Evolutionary conservation across 306 rosid species (phyloP).

Genomic region (Lathyrus aphaca): DNA sequence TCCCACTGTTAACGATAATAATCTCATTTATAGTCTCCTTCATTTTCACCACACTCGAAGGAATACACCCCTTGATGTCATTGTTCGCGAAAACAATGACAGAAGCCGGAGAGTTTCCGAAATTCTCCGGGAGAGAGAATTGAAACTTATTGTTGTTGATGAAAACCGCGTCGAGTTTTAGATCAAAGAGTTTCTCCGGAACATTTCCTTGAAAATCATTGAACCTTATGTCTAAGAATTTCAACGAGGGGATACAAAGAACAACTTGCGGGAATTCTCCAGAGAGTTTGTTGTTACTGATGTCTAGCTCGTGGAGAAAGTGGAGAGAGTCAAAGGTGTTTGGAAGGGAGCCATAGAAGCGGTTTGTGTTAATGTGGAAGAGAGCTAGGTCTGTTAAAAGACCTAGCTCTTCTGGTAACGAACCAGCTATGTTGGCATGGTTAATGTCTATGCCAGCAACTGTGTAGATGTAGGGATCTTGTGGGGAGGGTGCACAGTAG

Average conservation of each 20-base stretch:
- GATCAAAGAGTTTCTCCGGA: constrained; percentile 60
- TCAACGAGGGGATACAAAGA: constrained; percentile 53
- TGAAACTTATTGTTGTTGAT: constrained; percentile 70
- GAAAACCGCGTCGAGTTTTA: constrained; percentile 78
- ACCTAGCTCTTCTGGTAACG: constrained; percentile 73
- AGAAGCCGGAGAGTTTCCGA: constrained; percentile 65
- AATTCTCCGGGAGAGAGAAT: constrained; percentile 58
- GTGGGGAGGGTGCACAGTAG: constrained; percentile 74
- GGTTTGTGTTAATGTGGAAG: constrained; percentile 81
- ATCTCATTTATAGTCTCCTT: constrained; percentile 69
- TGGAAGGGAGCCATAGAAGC: constrained; percentile 73
- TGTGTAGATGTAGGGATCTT: constrained; percentile 58
- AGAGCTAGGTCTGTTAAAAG: constrained; percentile 71
- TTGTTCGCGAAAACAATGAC: constrained; percentile 78
- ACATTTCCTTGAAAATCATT: constrained; percentile 62
- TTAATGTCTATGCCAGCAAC: constrained; percentile 92
- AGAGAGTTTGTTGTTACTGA: constrained; percentile 76
- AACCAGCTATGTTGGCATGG: constrained; percentile 67
- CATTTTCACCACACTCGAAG: constrained; percentile 60
- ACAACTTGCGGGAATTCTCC: constrained; percentile 64
- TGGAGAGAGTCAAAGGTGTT: constrained; percentile 41
- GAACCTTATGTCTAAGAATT: constrained; percentile 69
- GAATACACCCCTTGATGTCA: constrained; percentile 62
- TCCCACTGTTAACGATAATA: constrained; percentile 60
- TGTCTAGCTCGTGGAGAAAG: constrained; percentile 67